phyloP scores from a whole-genome alignment of 305 asterid species.

The Andrographis paniculata region DNA sequence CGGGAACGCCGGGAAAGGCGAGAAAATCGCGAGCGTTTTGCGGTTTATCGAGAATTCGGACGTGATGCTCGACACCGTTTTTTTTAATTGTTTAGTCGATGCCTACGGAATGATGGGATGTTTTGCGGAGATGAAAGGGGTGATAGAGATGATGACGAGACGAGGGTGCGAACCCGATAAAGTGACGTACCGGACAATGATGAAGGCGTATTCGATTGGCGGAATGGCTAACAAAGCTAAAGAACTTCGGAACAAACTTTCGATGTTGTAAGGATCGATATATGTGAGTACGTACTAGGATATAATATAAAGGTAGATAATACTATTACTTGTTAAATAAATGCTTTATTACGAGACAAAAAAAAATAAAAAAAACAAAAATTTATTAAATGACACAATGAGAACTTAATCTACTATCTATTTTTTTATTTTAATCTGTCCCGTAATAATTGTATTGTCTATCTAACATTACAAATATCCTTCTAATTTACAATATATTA shows the following conservation, averaged over 20 bases:
- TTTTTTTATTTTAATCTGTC: too few relatives aligned
- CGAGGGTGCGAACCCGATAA: constrained; percentile 66
- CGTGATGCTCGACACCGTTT: constrained; percentile 58
- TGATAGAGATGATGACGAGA: constrained; percentile 64
- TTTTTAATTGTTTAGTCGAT: constrained; percentile 75
- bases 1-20: constrained; percentile 50
- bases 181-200: constrained; percentile 75
- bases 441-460: too few relatives aligned
- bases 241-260: constrained; percentile 48
- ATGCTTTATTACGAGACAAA: too few relatives aligned
- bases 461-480: too few relatives aligned
- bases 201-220: constrained; percentile 50
- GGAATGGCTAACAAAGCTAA: constrained; percentile 61
- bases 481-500: too few relatives aligned
- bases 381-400: too few relatives aligned
- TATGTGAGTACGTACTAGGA: too few relatives aligned
- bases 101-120: constrained; percentile 88
- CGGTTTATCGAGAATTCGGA: constrained; percentile 60
- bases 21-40: constrained; percentile 48
- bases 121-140: constrained; percentile 68
- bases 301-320: too few relatives aligned
- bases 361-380: too few relatives aligned
- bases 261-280: too few relatives aligned
- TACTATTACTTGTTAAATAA: too few relatives aligned
- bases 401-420: too few relatives aligned